Conservation (phyloP, 768 basidiomycete species). For the Termitomyces sp. region DNA sequence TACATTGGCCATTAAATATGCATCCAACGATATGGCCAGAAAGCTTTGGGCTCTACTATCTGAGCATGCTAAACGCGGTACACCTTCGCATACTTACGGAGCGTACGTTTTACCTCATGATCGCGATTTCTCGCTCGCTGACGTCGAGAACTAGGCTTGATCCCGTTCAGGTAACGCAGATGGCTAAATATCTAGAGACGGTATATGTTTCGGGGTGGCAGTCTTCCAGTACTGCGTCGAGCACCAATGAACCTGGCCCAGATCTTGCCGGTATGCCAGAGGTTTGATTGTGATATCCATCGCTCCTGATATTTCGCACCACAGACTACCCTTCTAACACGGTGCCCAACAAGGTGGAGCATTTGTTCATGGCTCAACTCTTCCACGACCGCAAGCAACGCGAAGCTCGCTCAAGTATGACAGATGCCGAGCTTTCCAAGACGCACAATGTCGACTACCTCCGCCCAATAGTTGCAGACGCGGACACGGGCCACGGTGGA, state of each 20-base stretch:
- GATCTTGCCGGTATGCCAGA: slow-evolving; percentile 80
- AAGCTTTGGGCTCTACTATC: slow-evolving; percentile 78
- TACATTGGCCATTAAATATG: slow-evolving; percentile 78
- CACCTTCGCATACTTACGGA: slow-evolving; percentile 94
- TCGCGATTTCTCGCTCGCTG: neutral
- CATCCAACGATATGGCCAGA: slow-evolving; percentile 79
- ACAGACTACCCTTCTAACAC: slow-evolving; percentile 97
- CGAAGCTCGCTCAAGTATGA: slow-evolving; percentile 66
- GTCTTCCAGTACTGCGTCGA: slow-evolving; percentile 89
- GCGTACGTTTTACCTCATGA: slow-evolving; percentile 67
- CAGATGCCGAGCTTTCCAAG: slow-evolving; percentile 63
- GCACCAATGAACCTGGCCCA: slow-evolving; percentile 94
- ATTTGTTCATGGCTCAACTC: slow-evolving; percentile 95
- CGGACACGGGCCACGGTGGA: slow-evolving; percentile 97
- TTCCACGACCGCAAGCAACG: slow-evolving; percentile 99
- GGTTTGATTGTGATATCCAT: neutral
- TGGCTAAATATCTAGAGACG: slow-evolving; percentile 98
- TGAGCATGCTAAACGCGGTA: slow-evolving; percentile 70
- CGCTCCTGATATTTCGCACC: neutral
- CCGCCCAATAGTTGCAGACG: slow-evolving; percentile 93
- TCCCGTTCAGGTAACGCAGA: slow-evolving; percentile 96
- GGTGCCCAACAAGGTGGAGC: slow-evolving; percentile 98
- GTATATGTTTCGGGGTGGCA: slow-evolving; percentile 98
- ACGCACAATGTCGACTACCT: slow-evolving; percentile 83
- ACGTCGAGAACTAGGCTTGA: slow-evolving; percentile 62